Base-by-base conservation (phyloP, 2,329 filamentous ascomycete species). In the Chaetomium olivaceum region DNA sequence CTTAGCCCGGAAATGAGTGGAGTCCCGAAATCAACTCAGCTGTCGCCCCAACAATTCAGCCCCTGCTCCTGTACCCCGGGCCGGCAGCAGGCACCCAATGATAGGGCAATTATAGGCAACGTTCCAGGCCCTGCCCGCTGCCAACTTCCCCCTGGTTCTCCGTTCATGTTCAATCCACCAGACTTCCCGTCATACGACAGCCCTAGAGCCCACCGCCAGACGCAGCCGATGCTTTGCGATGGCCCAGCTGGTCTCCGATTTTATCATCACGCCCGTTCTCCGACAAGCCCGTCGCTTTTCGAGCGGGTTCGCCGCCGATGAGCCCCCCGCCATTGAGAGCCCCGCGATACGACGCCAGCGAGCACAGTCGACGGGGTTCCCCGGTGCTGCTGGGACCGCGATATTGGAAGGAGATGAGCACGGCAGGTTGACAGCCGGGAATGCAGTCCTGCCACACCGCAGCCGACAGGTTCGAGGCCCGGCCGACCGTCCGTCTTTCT, bases 201-300 rank as follows among this genome's bases (percentile, higher is more conserved):
- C 21, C 23, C 46, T 31, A 14, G 33, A 50, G 61, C 21, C 39
- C 55, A 60, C 14, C 58, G 36, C 62, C 43, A 27, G 31, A 56
- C 55, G 25, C 55, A 61, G 43, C 56, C 21, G 27, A 57, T 62
- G 57, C 50, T 51, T 59, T 69, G 70, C 69, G 73, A 89, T 89
- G 87, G 82, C 84, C 76, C 87, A 83, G 71, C 79, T 89, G 72
- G 86, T 89, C 62, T 84, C 86, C 73, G 85, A 88, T 67, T 88
- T 88, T 74, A 78, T 89, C 71, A 87, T 89, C 76, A 88, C 88
- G 68, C 87, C 87, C 65, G 86, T 89, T 72, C 77, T 89, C 71
- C 85, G 87, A 75, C 87, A 89, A 77, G 87, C 87, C 72, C 85
- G 86, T 68, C 85, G 86, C 69, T 85, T 89, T 73, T 89, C 87